Evolutionary conservation across 2,329 filamentous ascomycete genomes (phyloP).

Genomic region (Dendryphion nanum): DNA sequence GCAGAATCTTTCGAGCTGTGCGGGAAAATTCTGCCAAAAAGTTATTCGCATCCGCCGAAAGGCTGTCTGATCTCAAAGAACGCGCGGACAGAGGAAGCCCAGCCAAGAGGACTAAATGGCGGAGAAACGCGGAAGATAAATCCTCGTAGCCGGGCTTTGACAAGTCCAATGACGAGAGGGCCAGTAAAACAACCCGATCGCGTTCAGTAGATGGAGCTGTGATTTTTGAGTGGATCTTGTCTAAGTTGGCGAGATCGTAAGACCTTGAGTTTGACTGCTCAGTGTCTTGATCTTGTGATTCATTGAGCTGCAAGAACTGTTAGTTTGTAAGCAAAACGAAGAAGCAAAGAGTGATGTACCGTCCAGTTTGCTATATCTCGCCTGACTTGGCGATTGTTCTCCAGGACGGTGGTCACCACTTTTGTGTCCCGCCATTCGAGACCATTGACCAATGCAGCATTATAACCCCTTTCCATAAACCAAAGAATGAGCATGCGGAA

Average conservation of each 20-base stretch:
- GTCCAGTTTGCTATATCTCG: slow-evolving; percentile 2
- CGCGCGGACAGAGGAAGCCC: slow-evolving; percentile 43
- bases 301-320: not conserved
- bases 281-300: not conserved
- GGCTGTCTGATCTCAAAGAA: slow-evolving; percentile 26
- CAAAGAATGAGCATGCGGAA: slow-evolving; percentile 54
- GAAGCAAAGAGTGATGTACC: slow-evolving; percentile 6
- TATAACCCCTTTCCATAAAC: slow-evolving; percentile 57
- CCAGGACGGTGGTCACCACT: slow-evolving; percentile 37
- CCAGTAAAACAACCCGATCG: slow-evolving; percentile 30
- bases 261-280: not conserved
- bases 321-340: not conserved
- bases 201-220: slow-evolving; percentile 31
- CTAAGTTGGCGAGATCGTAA: slow-evolving; percentile 2
- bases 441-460: slow-evolving; percentile 63
- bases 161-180: slow-evolving; percentile 34
- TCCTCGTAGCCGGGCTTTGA: slow-evolving; percentile 22
- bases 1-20: slow-evolving; percentile 38
- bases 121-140: slow-evolving; percentile 41
- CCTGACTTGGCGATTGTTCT: slow-evolving; percentile 7
- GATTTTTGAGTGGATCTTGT: slow-evolving; percentile 18
- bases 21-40: slow-evolving; percentile 40
- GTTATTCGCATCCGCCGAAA: slow-evolving; percentile 30
- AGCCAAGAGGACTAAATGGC: slow-evolving; percentile 43
- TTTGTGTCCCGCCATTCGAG: slow-evolving; percentile 65